These are phyloP conservation scores for Peronosclerospora sorghi DNA, from an alignment of 352 stramenopile genomes.

Conservation along the genomic window DNA sequence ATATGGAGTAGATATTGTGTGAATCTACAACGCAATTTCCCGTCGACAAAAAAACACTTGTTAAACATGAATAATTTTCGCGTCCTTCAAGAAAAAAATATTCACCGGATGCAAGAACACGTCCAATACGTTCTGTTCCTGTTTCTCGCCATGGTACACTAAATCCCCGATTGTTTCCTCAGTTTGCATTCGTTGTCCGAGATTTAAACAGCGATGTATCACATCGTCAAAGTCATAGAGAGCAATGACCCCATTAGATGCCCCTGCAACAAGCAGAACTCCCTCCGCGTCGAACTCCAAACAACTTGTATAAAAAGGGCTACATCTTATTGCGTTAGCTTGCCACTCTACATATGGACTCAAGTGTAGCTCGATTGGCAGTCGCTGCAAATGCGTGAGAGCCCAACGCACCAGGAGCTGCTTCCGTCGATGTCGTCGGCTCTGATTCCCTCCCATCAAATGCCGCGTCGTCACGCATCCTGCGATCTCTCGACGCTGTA, in stretches of 20 bases:
- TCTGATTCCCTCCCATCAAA: background rate
- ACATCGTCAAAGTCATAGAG: slow-evolving; percentile 77
- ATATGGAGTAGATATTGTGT: slow-evolving; percentile 58
- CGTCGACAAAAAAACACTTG: background rate
- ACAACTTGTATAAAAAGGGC: slow-evolving; percentile 47
- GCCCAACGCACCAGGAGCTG: slow-evolving; percentile 49
- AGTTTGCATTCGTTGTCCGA: slow-evolving; percentile 23
- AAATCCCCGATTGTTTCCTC: background rate
- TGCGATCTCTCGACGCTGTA: slow-evolving; percentile 37
- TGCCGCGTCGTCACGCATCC: slow-evolving; percentile 6
- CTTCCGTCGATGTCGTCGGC: slow-evolving; percentile 17
- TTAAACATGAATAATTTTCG: background rate
- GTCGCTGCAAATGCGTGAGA: slow-evolving; percentile 33
- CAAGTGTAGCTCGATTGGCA: slow-evolving; percentile 35
- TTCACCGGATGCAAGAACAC: slow-evolving; percentile 30
- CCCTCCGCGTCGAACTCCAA: slow-evolving; percentile 60
- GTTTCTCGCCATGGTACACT: background rate
- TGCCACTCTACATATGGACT: slow-evolving; percentile 33
- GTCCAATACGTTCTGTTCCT: slow-evolving; percentile 1
- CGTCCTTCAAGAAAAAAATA: background rate
- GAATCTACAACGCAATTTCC: slow-evolving; percentile 28
- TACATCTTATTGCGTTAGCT: slow-evolving; percentile 12
- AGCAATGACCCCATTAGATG: slow-evolving; percentile 56
- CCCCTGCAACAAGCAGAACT: slow-evolving; percentile 46
- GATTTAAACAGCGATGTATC: slow-evolving; percentile 47